Conservation (phyloP, 345 rosid species). For the Orychophragmus violaceus region DNA sequence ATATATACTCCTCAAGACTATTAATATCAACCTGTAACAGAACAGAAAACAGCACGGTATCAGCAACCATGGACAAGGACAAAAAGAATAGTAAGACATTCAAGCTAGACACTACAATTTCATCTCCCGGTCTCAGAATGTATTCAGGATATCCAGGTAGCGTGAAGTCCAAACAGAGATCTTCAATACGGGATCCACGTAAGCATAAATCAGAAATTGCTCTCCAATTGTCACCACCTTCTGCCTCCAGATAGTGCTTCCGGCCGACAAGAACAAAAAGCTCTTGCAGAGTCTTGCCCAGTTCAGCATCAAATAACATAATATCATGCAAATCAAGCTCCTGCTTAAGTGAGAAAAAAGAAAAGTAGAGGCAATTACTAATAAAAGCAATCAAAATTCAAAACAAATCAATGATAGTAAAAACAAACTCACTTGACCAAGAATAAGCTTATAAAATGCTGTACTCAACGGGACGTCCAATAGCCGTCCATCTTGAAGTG, state of each 20-base stretch:
- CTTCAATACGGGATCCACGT: conserved; percentile 65
- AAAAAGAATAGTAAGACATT: not conserved
- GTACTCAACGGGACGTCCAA: conserved; percentile 82
- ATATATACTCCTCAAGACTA: conserved; percentile 83
- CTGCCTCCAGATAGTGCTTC: conserved; percentile 62
- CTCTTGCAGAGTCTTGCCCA: conserved; percentile 89
- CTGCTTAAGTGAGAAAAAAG: conserved; percentile 38
- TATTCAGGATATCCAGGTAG: conserved; percentile 96
- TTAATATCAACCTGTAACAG: conserved; percentile 60
- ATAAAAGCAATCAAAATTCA: not conserved
- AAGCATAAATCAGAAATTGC: conserved; percentile 44
- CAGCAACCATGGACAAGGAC: conserved; percentile 11
- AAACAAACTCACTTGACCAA: conserved; percentile 71
- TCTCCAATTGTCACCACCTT: conserved; percentile 30
- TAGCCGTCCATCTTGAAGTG: conserved; percentile 99
- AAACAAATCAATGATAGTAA: not conserved
- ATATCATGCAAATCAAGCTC: conserved; percentile 97
- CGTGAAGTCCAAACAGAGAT: conserved; percentile 84
- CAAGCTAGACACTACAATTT: conserved; percentile 43
- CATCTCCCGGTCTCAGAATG: conserved; percentile 73
- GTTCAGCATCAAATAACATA: conserved; percentile 66
- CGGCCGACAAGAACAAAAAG: conserved; percentile 67
- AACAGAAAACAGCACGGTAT: not conserved
- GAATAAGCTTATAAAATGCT: conserved; percentile 78
- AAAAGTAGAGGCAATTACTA: not conserved